These are phyloP conservation scores for Babesia sp. DNA, from an alignment of 169 alveolate species.

Conservation along the genomic window DNA sequence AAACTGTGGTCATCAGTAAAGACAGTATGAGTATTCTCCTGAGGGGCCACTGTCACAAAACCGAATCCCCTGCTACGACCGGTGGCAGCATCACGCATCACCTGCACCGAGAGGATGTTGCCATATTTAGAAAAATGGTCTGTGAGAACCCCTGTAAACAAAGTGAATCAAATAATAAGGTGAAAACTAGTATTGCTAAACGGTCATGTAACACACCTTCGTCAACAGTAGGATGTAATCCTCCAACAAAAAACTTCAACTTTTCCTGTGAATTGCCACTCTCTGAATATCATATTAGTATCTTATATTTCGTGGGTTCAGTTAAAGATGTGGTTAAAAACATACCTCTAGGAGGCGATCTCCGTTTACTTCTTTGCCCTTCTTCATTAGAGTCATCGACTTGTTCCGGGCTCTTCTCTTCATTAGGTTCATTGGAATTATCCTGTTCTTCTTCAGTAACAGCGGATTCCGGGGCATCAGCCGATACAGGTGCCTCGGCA, in stretches of 20 bases:
- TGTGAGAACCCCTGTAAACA: conserved; percentile 19
- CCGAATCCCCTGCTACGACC: conserved; percentile 65
- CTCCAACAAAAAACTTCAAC: conserved; percentile 63
- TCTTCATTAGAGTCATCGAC: not conserved
- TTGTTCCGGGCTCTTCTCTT: not conserved
- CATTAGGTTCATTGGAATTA: not conserved
- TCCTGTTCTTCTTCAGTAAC: not conserved
- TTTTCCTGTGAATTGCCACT: conserved; percentile 1
- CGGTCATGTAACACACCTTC: conserved; percentile 29
- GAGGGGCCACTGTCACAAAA: conserved; percentile 41
- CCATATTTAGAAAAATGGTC: conserved; percentile 55
- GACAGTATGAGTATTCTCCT: conserved; percentile 42
- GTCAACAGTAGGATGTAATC: conserved; percentile 58
- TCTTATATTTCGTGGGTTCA: not conserved
- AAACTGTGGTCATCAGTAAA: conserved; percentile 53
- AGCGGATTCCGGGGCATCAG: not conserved
- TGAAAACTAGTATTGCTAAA: not conserved
- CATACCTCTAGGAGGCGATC: not conserved
- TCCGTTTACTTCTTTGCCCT: not conserved
- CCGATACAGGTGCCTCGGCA: not conserved
- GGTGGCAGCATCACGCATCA: conserved; percentile 57
- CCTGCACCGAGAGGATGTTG: conserved; percentile 38
- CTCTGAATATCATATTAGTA: not conserved
- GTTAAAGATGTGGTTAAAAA: not conserved
- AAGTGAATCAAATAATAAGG: not conserved